Base-by-base conservation (phyloP, 1,284 basidiomycete genomes). In the Ganoderma meredithae region DNA sequence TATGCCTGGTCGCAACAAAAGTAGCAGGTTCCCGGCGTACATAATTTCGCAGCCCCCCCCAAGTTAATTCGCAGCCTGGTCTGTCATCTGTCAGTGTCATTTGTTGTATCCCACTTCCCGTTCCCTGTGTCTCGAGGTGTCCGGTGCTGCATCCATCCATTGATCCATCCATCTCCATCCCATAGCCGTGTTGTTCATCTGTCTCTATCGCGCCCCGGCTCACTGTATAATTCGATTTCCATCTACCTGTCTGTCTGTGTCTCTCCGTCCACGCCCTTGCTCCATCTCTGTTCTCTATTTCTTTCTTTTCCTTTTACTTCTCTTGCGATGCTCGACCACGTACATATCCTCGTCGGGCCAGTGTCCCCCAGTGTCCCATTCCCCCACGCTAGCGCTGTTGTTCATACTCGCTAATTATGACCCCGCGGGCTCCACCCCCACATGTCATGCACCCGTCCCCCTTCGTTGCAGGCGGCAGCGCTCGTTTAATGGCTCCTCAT, bases 261-360 rank as follows among this genome's bases (percentile, higher is more conserved):
- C 27, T 27, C 31, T 55, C 15, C 9, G 5, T 31, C 33, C 36
- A 31, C 36, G 62, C 40, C 43, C 25, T 31, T 62, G 31, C 36
- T 36, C 36, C 36, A 36, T 36, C 36, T 36, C 27, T 31, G 27
- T 31, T 62, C 31, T 58, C 53, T 43, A 25, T 60, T 43, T 41
- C 58, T 12, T 53, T n/a, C 49, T 25, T 19, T 7, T 63, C n/a
- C 27, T 31, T 31, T 52, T 19, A 25, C n/a, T 39, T 49, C 31
- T 66, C 60, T 63, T 36, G 44, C 36, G 43, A 49, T 62, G 31
- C 61, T 72, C 71, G 71, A 70, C 71, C 71, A 59, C 66, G 41
- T 49, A 72, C 71, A 72, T 72, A 72, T 72, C 71, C 71, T 58
- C 59, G 71, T 72, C 69, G 69, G 70, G 68, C 64, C 64, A 47